A percentile compares a stretch with the other conserved stretches of the same genome.
Conservation (phyloP, 306 rosid genomes). For the Canavalia gladiata region DNA sequence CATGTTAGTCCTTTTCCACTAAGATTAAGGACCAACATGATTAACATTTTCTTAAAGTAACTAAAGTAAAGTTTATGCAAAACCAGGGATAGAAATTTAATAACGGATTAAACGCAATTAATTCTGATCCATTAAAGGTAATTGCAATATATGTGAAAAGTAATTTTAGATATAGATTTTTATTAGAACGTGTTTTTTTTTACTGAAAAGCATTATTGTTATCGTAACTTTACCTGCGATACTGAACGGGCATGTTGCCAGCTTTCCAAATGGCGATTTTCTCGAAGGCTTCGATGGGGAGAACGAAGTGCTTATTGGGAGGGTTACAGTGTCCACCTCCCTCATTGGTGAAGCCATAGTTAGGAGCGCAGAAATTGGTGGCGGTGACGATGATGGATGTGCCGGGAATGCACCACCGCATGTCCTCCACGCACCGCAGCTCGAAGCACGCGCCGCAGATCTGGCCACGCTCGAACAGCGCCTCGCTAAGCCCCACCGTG, state of each 20-base stretch:
- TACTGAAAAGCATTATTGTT: too few species aligned
- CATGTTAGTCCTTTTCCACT: too few species aligned
- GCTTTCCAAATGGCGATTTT: slow-evolving; percentile 99
- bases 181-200: too few species aligned
- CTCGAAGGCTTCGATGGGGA: slow-evolving; percentile 94
- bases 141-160: too few species aligned
- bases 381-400: slow-evolving; percentile 89
- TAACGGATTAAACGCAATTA: too few species aligned
- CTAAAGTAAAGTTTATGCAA: too few species aligned
- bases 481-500: slow-evolving; percentile 87
- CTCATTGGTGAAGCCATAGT: slow-evolving; percentile 80
- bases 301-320: slow-evolving; percentile 87
- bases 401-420: slow-evolving; percentile 91
- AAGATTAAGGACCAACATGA: too few species aligned
- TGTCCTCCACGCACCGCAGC: slow-evolving; percentile 82
- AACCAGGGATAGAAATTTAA: too few species aligned
- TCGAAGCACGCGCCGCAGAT: slow-evolving; percentile 98
- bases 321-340: slow-evolving; percentile 95
- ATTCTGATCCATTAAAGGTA: too few species aligned
- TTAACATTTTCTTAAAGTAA: too few species aligned
- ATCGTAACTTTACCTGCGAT: slow-evolving; percentile 67
- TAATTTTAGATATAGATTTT: too few species aligned
- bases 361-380: slow-evolving; percentile 93
- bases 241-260: slow-evolving; percentile 93
- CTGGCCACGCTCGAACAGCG: slow-evolving; percentile 85